Percentiles rank a stretch among this genome's conserved stretches.
Conservation (phyloP, 805 yeast genomes). For the Monosporozyma siamensis region DNA sequence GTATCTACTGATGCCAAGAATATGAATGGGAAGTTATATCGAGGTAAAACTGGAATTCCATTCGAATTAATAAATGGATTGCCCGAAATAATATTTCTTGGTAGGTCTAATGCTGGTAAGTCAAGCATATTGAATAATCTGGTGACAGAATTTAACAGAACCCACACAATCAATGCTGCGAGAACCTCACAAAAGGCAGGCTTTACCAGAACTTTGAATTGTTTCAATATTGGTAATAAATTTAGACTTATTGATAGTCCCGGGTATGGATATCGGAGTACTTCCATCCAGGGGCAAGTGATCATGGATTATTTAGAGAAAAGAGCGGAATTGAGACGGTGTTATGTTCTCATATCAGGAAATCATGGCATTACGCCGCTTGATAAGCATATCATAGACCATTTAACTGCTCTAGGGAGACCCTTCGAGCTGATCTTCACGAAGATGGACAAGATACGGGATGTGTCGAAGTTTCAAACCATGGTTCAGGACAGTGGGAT, state of each 20-base stretch:
- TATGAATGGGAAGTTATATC: slow-evolving; percentile 14
- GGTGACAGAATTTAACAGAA: slow-evolving; percentile 33
- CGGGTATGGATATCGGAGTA: slow-evolving; percentile 77
- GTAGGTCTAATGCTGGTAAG: slow-evolving; percentile 82
- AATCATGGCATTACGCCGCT: slow-evolving; percentile 47
- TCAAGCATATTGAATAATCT: slow-evolving; percentile 64
- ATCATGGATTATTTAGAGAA: slow-evolving; percentile 53
- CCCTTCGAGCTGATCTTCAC: slow-evolving; percentile 71
- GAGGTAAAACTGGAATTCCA: slow-evolving; percentile 22
- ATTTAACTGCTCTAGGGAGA: slow-evolving; percentile 44
- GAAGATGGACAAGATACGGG: slow-evolving; percentile 53
- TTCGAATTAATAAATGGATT: slow-evolving; percentile 31
- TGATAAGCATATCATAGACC: slow-evolving; percentile 46
- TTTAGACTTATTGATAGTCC: slow-evolving; percentile 76
- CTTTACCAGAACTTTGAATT: slow-evolving; percentile 52
- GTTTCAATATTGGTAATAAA: slow-evolving; percentile 55
- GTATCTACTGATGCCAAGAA: slow-evolving; percentile 6
- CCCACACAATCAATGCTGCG: slow-evolving; percentile 34
- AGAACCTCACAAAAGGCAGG: slow-evolving; percentile 48
- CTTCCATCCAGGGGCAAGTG: slow-evolving; percentile 55
- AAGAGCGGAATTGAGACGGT: slow-evolving; percentile 45
- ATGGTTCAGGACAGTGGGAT: slow-evolving; percentile 33
- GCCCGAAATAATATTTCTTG: slow-evolving; percentile 71
- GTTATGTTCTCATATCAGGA: slow-evolving; percentile 54
- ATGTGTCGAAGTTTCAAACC: slow-evolving; percentile 32